Evolutionary conservation across 371 early-diverging fungal genomes (phyloP).

Genomic region (Syncephalastrum sp.): DNA sequence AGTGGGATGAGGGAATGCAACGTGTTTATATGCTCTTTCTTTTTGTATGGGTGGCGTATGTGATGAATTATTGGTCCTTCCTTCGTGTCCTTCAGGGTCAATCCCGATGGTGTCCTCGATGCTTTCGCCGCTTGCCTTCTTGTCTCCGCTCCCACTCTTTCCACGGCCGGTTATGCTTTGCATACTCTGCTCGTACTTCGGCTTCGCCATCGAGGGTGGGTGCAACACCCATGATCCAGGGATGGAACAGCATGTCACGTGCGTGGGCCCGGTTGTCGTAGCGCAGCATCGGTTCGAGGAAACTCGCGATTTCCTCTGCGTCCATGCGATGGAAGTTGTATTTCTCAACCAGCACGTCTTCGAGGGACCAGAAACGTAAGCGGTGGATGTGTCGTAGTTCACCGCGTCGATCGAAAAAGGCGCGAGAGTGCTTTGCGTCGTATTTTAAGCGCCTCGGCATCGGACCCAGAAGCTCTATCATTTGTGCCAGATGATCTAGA

Average conservation of each 20-base stretch:
- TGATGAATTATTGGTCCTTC: too few species aligned
- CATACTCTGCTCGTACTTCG: slow-evolving; percentile 23
- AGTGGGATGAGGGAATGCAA: too few species aligned
- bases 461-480: slow-evolving; percentile 87
- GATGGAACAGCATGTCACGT: slow-evolving; percentile 54
- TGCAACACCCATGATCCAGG: slow-evolving; percentile 56
- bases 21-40: too few species aligned
- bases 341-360: slow-evolving; percentile 84
- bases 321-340: slow-evolving; percentile 63
- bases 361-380: slow-evolving; percentile 78
- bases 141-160: slow-evolving; percentile 33
- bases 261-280: slow-evolving; percentile 64
- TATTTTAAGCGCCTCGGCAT: slow-evolving; percentile 75
- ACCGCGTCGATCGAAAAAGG: slow-evolving; percentile 78
- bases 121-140: too few species aligned
- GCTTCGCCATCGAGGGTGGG: slow-evolving; percentile 36
- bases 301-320: slow-evolving; percentile 60
- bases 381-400: slow-evolving; percentile 85
- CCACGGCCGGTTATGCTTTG: slow-evolving; percentile 29
- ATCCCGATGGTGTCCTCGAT: too few species aligned
- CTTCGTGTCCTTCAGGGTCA: too few species aligned
- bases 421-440: slow-evolving; percentile 72
- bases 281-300: slow-evolving; percentile 74
- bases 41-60: too few species aligned
- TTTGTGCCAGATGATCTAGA: slow-evolving; percentile 94